Percentiles rank a stretch among this genome's conserved stretches.
phyloP scores from a whole-genome alignment of 306 rosid genomes.

The Sophora flavescens region DNA sequence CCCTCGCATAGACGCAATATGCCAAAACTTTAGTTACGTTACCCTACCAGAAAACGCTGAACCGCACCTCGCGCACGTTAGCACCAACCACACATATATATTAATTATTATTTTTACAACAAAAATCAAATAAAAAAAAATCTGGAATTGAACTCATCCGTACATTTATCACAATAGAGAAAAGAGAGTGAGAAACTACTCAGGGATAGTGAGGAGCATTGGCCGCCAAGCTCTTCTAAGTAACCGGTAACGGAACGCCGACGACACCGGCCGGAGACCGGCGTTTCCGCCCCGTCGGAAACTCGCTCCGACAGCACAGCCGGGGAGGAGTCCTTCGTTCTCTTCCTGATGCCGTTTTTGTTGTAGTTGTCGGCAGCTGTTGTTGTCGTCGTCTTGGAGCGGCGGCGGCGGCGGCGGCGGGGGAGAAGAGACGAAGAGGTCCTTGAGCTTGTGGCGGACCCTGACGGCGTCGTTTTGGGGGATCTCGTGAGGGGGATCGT shows the following conservation, averaged over 20 bases:
- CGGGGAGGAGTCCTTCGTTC: constrained; percentile 46
- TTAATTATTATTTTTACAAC: neutral
- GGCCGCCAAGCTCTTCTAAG: constrained; percentile 93
- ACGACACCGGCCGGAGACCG: constrained; percentile 65
- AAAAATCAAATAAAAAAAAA: constrained; percentile 30
- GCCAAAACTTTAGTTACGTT: constrained; percentile 19
- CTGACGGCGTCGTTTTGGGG: constrained; percentile 42
- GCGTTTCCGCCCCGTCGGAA: constrained; percentile 49
- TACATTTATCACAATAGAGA: constrained; percentile 46
- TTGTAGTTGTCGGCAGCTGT: constrained; percentile 30
- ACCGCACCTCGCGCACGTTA: constrained; percentile 43
- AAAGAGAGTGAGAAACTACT: constrained; percentile 45
- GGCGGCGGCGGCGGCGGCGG: constrained; percentile 52
- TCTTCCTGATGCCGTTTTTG: constrained; percentile 29
- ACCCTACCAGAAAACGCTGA: neutral
- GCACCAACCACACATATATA: neutral
- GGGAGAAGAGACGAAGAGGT: constrained; percentile 83
- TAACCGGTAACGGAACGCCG: constrained; percentile 75
- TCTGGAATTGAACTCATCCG: constrained; percentile 41
- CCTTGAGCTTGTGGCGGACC: constrained; percentile 79
- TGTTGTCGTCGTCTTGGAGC: constrained; percentile 58
- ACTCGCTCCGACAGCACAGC: constrained; percentile 43
- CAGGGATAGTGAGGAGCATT: constrained; percentile 80
- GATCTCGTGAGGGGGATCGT: constrained; percentile 40
- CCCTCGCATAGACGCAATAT: too few species aligned